Percentiles rank a stretch among this genome's conserved stretches.
Evolutionary conservation across 2,329 filamentous ascomycete species (phyloP).

Genomic region (Colletotrichum gigasporum): DNA sequence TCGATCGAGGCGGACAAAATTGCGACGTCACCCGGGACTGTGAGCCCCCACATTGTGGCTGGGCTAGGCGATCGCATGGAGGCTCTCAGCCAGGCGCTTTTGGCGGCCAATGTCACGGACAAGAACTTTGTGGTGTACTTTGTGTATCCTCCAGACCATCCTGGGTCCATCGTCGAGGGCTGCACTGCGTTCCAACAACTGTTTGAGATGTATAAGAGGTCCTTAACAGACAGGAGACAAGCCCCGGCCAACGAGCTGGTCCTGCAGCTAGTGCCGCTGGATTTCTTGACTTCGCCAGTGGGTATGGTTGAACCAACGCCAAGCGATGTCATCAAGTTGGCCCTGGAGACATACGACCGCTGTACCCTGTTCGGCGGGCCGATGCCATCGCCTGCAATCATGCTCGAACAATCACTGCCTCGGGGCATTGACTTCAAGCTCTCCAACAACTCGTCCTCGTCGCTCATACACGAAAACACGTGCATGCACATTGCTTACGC

Average conservation of each 20-base stretch:
- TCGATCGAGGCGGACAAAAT: slow-evolving; percentile 59
- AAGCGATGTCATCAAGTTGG: slow-evolving; percentile 68
- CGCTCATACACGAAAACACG: slow-evolving; percentile 80
- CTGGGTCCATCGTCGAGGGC: slow-evolving; percentile 72
- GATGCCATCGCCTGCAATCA: slow-evolving; percentile 74
- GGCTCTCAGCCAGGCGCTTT: slow-evolving; percentile 56
- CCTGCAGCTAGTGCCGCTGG: slow-evolving; percentile 77
- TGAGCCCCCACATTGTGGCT: slow-evolving; percentile 35
- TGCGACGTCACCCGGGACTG: slow-evolving; percentile 21
- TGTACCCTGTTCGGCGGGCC: slow-evolving; percentile 68
- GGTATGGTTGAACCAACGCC: slow-evolving; percentile 71
- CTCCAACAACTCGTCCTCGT: slow-evolving; percentile 71
- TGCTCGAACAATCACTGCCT: slow-evolving; percentile 76
- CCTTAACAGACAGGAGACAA: slow-evolving; percentile 54
- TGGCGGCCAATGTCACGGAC: slow-evolving; percentile 50
- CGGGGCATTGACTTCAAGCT: slow-evolving; percentile 81
- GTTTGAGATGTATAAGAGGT: slow-evolving; percentile 69
- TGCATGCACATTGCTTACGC: slow-evolving; percentile 85
- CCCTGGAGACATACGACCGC: slow-evolving; percentile 81
- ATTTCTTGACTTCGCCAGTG: slow-evolving; percentile 71
- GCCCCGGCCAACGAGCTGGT: slow-evolving; percentile 71
- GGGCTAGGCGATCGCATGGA: slow-evolving; percentile 59
- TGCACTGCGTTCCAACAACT: slow-evolving; percentile 79
- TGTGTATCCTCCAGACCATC: slow-evolving; percentile 72
- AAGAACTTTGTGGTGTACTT: slow-evolving; percentile 81